phyloP scores from a whole-genome alignment of 2,329 filamentous ascomycete genomes.

The Penicillium occitanis region DNA sequence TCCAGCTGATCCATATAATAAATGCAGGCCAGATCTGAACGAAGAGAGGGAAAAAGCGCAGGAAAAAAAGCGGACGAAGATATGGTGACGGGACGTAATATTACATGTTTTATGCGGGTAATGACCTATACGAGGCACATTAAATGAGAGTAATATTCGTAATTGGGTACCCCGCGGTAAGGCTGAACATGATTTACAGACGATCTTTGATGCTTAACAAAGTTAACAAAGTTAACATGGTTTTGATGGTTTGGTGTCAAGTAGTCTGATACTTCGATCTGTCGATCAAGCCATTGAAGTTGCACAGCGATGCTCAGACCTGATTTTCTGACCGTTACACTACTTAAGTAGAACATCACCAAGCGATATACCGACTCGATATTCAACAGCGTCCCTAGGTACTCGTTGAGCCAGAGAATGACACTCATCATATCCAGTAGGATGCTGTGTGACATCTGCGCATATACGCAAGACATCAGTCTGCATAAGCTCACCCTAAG shows the following conservation, averaged over 20 bases:
- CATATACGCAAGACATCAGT: neutral
- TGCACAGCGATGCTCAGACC: neutral
- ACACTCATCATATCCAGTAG: neutral
- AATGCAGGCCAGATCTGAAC: slow-evolving; percentile 13
- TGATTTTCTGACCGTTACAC: neutral
- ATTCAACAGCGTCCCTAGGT: neutral
- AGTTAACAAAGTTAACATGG: no score
- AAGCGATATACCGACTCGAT: neutral
- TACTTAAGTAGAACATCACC: neutral
- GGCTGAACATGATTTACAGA: slow-evolving; percentile 2
- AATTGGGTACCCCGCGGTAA: slow-evolving; percentile 14
- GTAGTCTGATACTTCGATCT: neutral
- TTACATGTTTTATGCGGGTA: neutral
- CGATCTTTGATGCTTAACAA: neutral
- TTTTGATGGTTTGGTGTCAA: no score
- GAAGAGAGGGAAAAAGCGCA: no score
- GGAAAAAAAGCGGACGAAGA: neutral
- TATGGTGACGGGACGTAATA: slow-evolving; percentile 7
- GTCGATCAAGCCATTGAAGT: neutral
- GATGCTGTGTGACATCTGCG: neutral
- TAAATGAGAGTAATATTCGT: neutral
- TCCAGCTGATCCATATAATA: neutral
- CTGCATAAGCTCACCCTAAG: neutral
- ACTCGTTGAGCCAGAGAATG: no score
- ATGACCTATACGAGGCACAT: neutral